Percentiles rank a stretch among this genome's conserved stretches.
phyloP scores from a whole-genome alignment of 805 yeast genomes.

The Schwanniomyces pseudopolymorphus region DNA sequence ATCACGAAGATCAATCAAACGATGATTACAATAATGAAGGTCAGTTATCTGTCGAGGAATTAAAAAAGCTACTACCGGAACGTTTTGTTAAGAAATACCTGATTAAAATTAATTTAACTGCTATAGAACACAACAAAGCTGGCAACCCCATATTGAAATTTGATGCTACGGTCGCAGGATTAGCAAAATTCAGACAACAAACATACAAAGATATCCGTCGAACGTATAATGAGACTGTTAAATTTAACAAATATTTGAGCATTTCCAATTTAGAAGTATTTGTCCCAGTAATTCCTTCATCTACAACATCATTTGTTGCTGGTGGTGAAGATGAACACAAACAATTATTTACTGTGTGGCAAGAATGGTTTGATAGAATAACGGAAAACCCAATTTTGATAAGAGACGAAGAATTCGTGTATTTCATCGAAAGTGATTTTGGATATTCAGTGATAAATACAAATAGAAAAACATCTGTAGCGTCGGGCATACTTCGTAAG shows the following conservation, averaged over 20 bases:
- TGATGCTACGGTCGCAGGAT: constrained; percentile 50
- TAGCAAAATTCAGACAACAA: constrained; percentile 74
- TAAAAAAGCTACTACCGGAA: constrained; percentile 51
- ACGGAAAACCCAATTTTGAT: constrained; percentile 74
- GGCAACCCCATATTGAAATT: constrained; percentile 81
- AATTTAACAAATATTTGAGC: constrained; percentile 73
- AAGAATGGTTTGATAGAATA: constrained; percentile 82
- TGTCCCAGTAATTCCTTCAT: constrained; percentile 81
- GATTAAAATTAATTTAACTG: constrained; percentile 57
- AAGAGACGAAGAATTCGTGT: constrained; percentile 83
- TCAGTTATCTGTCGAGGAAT: constrained; percentile 37
- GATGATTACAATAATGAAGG: constrained; percentile 7
- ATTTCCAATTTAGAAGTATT: constrained; percentile 88
- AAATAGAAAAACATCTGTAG: constrained; percentile 55
- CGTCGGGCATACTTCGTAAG: constrained; percentile 84
- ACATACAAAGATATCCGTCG: constrained; percentile 74
- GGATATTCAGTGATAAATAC: constrained; percentile 62
- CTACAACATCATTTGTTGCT: constrained; percentile 76
- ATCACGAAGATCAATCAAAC: constrained; percentile 17
- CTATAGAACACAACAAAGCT: constrained; percentile 68
- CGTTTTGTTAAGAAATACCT: constrained; percentile 42
- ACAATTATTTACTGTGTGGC: constrained; percentile 59
- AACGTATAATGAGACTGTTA: constrained; percentile 72
- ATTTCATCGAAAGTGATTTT: constrained; percentile 78
- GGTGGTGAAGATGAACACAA: constrained; percentile 78